phyloP scores from a whole-genome alignment of 768 basidiomycete genomes.

The Calocybe gangraenosa region DNA sequence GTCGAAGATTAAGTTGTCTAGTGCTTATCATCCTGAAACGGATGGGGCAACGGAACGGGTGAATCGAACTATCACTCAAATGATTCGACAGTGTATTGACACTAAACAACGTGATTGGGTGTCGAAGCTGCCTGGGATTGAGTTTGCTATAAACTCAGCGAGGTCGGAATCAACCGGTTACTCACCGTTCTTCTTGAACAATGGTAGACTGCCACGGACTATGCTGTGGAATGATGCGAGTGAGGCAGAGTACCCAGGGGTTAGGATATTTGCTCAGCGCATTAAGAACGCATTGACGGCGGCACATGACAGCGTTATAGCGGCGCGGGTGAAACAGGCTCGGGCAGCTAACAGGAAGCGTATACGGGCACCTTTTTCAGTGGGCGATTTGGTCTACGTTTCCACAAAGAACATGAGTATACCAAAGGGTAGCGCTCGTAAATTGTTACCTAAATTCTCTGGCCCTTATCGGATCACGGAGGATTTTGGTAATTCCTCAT shows the following conservation, averaged over 20 bases:
- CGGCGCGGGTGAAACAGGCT: not conserved
- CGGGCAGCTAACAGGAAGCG: not conserved
- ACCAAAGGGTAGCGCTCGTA: not conserved
- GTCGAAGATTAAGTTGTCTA: not conserved
- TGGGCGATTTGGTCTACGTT: not conserved
- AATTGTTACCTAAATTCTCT: not conserved
- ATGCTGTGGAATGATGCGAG: not conserved
- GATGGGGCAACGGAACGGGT: not conserved
- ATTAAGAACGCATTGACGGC: not conserved
- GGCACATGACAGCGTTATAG: not conserved
- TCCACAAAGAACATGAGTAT: not conserved
- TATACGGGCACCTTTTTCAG: not conserved
- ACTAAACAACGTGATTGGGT: not conserved
- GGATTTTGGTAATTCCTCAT: not conserved
- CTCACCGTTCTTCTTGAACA: not conserved
- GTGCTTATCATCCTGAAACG: not conserved
- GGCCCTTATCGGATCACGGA: not conserved
- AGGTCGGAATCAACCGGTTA: not conserved
- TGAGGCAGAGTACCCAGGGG: not conserved
- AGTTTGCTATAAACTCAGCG: not conserved
- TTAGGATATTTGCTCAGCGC: not conserved
- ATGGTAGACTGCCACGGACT: not conserved
- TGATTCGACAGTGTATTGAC: not conserved
- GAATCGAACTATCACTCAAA: not conserved
- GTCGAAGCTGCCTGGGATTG: not conserved